phyloP scores from a whole-genome alignment of 2,329 filamentous ascomycete species.

The Aspergillus sp. region DNA sequence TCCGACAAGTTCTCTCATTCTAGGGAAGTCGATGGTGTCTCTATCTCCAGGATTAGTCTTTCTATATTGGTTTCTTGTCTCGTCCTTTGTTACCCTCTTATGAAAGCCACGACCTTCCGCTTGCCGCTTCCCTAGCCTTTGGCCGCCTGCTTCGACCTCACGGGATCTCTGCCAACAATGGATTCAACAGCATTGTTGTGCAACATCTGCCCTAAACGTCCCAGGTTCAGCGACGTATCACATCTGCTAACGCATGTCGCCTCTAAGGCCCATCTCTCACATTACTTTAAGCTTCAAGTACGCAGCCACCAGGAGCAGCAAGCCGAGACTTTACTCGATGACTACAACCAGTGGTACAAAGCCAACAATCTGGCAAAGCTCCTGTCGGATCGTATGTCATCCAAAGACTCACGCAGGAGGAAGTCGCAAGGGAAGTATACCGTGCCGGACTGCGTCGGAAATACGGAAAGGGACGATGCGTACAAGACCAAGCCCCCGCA shows the following conservation, averaged over 20 bases:
- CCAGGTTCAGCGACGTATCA: constrained; percentile 83
- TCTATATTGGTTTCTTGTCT: constrained; percentile 23
- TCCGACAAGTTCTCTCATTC: constrained; percentile 13
- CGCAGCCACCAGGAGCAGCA: constrained; percentile 65
- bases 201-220: constrained; percentile 76
- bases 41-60: constrained; percentile 19
- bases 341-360: constrained; percentile 78
- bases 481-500: constrained; percentile 1
- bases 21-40: constrained; percentile 11
- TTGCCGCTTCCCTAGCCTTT: constrained; percentile 26
- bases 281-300: constrained; percentile 79
- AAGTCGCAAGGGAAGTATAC: constrained; percentile 22
- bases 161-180: constrained; percentile 31
- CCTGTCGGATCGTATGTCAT: constrained; percentile 73
- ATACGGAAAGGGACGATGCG: constrained; percentile 10
- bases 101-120: constrained; percentile 17
- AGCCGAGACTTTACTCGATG: constrained; percentile 62
- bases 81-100: constrained; percentile 23
- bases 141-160: constrained; percentile 6
- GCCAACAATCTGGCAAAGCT: constrained; percentile 68
- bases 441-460: constrained; percentile 2
- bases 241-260: constrained; percentile 89
- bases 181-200: constrained; percentile 69
- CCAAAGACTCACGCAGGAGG: constrained; percentile 69
- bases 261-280: constrained; percentile 87